These are phyloP conservation scores for Papiliotrema laurentii DNA, from an alignment of 1,284 basidiomycete genomes.

Conservation along the genomic window DNA sequence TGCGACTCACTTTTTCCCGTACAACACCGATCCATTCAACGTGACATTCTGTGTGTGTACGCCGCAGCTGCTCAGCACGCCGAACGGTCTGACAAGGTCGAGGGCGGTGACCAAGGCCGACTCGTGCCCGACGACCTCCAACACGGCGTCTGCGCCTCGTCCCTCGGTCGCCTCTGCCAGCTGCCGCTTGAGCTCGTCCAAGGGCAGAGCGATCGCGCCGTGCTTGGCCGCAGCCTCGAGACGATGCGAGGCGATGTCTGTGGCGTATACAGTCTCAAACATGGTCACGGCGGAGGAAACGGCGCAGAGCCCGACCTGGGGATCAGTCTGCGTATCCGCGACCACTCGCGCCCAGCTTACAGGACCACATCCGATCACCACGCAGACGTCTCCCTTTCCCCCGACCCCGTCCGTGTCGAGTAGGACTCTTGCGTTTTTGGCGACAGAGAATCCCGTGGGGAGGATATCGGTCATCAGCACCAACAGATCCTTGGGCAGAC, in stretches of 20 bases:
- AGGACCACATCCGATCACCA: constrained; percentile 51
- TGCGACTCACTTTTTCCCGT: constrained; percentile 63
- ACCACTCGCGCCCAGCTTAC: constrained; percentile 27
- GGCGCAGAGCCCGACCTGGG: constrained; percentile 43
- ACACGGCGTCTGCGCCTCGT: constrained; percentile 48
- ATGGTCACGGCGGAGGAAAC: constrained; percentile 45
- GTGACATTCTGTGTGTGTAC: constrained; percentile 49
- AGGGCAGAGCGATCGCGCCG: constrained; percentile 43
- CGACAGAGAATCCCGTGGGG: constrained; percentile 49
- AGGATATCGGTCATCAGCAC: constrained; percentile 51
- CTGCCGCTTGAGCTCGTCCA: constrained; percentile 23
- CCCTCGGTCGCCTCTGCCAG: constrained; percentile 36
- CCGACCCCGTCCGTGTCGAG: not conserved
- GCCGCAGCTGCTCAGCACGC: constrained; percentile 72
- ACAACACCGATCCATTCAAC: constrained; percentile 55
- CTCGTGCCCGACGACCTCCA: constrained; percentile 72
- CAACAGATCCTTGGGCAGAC: constrained; percentile 45
- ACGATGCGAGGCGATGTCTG: constrained; percentile 26
- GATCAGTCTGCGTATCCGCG: not conserved
- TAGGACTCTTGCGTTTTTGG: constrained; percentile 28
- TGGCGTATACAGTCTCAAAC: constrained; percentile 41
- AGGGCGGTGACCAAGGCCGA: constrained; percentile 66
- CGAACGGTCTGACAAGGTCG: constrained; percentile 72
- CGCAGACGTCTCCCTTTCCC: constrained; percentile 15
- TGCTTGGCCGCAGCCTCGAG: constrained; percentile 34